Evolutionary conservation across 208 protist genomes (phyloP).

Genomic region (Wallacemonas collosoma): DNA sequence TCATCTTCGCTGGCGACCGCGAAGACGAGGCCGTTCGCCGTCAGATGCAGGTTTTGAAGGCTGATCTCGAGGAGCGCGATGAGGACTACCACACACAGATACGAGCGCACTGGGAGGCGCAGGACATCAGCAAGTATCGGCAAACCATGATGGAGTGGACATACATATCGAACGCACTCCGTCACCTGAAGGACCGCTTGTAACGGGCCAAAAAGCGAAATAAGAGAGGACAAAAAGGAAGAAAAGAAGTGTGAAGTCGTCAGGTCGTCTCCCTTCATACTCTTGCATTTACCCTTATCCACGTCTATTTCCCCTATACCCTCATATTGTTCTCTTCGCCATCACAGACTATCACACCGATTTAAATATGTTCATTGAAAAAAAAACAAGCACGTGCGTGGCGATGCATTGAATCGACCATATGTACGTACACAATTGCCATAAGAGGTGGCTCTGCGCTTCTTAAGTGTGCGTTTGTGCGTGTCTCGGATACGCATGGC

Average conservation of each 20-base stretch:
- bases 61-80: constrained; percentile 67
- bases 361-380: no score
- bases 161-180: constrained; percentile 71
- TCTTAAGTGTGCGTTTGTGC: constrained; percentile 14
- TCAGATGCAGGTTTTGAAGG: constrained; percentile 54
- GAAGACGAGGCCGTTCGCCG: constrained; percentile 36
- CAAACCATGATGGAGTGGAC: constrained; percentile 73
- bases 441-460: no score
- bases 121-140: constrained; percentile 43
- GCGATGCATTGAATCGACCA: no score
- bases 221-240: no score
- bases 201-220: constrained; percentile 1
- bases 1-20: constrained; percentile 62
- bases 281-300: no score
- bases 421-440: no score
- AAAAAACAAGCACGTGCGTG: no score
- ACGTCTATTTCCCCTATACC: no score
- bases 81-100: constrained; percentile 54
- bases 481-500: background rate
- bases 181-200: constrained; percentile 62
- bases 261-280: no score
- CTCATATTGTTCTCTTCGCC: no score
- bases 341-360: no score
- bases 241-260: no score
- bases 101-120: constrained; percentile 38